phyloP scores from a whole-genome alignment of 805 yeast genomes.

The Yarrowia yakushimensis region DNA sequence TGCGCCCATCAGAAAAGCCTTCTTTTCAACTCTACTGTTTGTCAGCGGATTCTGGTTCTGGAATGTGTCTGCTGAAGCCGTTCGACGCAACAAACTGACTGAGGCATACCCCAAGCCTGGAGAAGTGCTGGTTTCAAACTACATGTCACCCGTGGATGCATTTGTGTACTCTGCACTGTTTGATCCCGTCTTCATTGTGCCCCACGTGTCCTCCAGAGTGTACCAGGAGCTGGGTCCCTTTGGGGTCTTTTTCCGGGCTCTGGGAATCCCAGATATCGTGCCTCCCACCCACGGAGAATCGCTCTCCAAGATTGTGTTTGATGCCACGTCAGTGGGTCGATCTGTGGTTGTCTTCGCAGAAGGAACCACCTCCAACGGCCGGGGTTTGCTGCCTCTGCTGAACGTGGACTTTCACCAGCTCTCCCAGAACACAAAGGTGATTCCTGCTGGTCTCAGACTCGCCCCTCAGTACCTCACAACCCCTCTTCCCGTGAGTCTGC shows the following conservation, averaged over 20 bases:
- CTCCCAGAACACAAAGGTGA: slow-evolving; percentile 27
- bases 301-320: slow-evolving; percentile 3
- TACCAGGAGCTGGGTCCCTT: slow-evolving; percentile 27
- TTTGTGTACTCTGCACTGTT: slow-evolving; percentile 37
- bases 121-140: slow-evolving; percentile 56
- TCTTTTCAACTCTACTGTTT: not conserved
- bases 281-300: slow-evolving; percentile 19
- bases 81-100: not conserved
- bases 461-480: slow-evolving; percentile 37
- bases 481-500: slow-evolving; percentile 37
- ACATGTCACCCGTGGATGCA: slow-evolving; percentile 57
- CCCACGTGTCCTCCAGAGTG: slow-evolving; percentile 34
- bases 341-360: slow-evolving; percentile 62
- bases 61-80: slow-evolving; percentile 17
- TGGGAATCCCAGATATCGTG: slow-evolving; percentile 25
- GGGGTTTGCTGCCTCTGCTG: slow-evolving; percentile 61
- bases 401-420: slow-evolving; percentile 31
- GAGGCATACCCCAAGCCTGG: slow-evolving; percentile 42
- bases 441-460: slow-evolving; percentile 37
- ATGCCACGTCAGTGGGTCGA: not conserved
- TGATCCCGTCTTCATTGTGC: slow-evolving; percentile 41
- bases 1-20: not conserved
- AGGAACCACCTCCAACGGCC: slow-evolving; percentile 84
- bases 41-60: slow-evolving; percentile 15
- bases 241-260: slow-evolving; percentile 30